Conservation (phyloP, 108 stramenopile genomes). For the Nitzschia sp. region DNA sequence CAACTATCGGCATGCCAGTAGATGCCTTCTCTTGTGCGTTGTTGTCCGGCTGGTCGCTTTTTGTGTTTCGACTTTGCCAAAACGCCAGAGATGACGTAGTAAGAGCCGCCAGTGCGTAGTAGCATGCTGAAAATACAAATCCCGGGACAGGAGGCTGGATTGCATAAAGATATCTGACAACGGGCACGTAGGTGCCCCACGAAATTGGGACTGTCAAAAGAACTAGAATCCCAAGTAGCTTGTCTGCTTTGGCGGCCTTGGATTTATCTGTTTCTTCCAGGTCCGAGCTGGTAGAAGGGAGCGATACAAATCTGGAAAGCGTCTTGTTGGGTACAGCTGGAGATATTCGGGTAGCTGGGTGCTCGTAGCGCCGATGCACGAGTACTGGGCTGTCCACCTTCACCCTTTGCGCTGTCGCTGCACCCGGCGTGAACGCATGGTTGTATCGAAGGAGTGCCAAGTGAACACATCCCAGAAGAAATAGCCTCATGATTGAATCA, state of each 20-base stretch:
- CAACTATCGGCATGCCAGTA: constrained; percentile 22
- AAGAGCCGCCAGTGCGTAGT: constrained; percentile 66
- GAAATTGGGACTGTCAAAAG: constrained; percentile 77
- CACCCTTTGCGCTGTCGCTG: too few relatives aligned
- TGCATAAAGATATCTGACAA: constrained; percentile 67
- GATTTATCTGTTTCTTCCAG: too few relatives aligned
- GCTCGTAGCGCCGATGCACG: too few relatives aligned
- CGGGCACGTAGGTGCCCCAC: constrained; percentile 88
- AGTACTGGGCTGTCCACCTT: too few relatives aligned
- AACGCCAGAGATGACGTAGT: constrained; percentile 26
- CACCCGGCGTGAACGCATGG: background rate
- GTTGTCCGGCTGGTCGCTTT: background rate
- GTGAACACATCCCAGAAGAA: background rate
- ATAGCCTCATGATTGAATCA: background rate
- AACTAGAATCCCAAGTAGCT: constrained; percentile 55
- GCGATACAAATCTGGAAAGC: too few relatives aligned
- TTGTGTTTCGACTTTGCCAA: background rate
- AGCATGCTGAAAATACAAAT: constrained; percentile 84
- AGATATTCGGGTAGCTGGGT: background rate
- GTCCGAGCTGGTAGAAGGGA: too few relatives aligned
- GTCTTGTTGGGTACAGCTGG: background rate
- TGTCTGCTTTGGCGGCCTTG: constrained; percentile 17
- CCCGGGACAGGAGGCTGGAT: constrained; percentile 80
- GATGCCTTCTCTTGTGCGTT: background rate
- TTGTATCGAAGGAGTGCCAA: background rate